Base-by-base conservation (phyloP, 495 filamentous ascomycete species). In the Rostrohypoxylon terebratum region DNA sequence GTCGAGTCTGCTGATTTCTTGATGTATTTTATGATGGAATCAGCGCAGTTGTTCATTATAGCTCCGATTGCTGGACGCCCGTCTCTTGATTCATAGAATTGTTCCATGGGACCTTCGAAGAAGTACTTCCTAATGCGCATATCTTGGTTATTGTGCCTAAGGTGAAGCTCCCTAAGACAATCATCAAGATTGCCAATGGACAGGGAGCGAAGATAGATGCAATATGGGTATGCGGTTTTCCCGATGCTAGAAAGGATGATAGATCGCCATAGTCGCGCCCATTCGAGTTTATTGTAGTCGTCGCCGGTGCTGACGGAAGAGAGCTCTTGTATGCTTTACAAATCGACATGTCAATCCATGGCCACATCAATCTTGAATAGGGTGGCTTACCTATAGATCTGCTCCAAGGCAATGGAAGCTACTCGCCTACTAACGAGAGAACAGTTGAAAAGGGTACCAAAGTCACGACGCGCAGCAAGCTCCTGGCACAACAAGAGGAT, bases 211-310 rank as follows among this genome's bases (percentile, higher is more conserved):
- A 93, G 86, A 77, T 91, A 93, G 34, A 84, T 82, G 72, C 87
- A 90, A 71, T 95, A 94, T 0, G 90, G 90, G 66, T 88, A 91
- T 31, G 86, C 79, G 0, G 92, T 92, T 67, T 83, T 78, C 10
- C 84, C 87, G 31, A 91, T 59, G 66, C 89, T 89, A 1, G 92
- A 94, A 6, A 88, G 79, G 59, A 92, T 86, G 55, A 94, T 86
- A 6, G 90, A 90, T 36, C 86, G 84, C 92, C 92, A 94, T 36
- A 92, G 79, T 4, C 87, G 81, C 13, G 88, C 84, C 83, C 88
- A 90, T 77, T 85, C 86, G 25, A 58, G 11, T 55, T 68, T 70
- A 21, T 66, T 69, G 67, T 36, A 75, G 65, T 44, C 72, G 71
- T 72, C 45, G 50, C 60, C 55, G 23, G 57, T 66, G 63, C 60